Percentiles rank a stretch among this genome's conserved stretches.
Conservation (phyloP, 345 rosid genomes). For the Eucalyptus curtisii region DNA sequence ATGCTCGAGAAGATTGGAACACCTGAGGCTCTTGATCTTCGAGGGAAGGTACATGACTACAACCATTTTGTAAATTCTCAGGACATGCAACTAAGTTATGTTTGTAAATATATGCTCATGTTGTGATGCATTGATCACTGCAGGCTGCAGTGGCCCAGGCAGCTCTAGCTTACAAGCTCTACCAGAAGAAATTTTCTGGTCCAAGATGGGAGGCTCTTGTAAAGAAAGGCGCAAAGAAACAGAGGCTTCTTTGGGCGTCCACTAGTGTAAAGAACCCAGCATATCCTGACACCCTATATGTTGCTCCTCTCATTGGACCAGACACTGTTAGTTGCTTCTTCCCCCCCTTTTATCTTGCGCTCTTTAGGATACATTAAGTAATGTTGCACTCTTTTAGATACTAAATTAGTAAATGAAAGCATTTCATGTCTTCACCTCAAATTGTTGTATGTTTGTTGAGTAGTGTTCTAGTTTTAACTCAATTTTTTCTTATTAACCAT, state of each 20-base stretch:
- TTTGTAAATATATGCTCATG: background rate
- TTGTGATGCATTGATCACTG: background rate
- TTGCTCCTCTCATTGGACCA: conserved; percentile 90
- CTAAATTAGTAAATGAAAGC: background rate
- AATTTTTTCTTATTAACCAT: background rate
- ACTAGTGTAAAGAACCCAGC: conserved; percentile 98
- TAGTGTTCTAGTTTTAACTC: background rate
- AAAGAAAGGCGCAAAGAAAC: conserved; percentile 98
- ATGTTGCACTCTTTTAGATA: background rate
- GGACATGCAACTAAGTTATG: background rate
- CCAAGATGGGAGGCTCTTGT: conserved; percentile 95
- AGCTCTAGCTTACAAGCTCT: conserved; percentile 78
- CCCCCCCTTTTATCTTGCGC: background rate
- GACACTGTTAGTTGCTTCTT: conserved; percentile 51
- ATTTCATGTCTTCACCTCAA: background rate
- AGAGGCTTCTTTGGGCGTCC: conserved; percentile 92
- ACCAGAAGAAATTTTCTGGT: conserved; percentile 97
- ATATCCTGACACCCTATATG: conserved; percentile 81
- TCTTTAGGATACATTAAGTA: background rate
- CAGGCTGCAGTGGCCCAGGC: conserved; percentile 99
- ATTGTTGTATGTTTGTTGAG: background rate
- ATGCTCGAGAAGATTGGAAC: conserved; percentile 90
- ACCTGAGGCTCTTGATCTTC: conserved; percentile 88
- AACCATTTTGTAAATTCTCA: background rate
- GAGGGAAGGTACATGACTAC: conserved; percentile 65